Evolutionary conservation across 1,284 basidiomycete genomes (phyloP).

Genomic region (Irpex sp.): DNA sequence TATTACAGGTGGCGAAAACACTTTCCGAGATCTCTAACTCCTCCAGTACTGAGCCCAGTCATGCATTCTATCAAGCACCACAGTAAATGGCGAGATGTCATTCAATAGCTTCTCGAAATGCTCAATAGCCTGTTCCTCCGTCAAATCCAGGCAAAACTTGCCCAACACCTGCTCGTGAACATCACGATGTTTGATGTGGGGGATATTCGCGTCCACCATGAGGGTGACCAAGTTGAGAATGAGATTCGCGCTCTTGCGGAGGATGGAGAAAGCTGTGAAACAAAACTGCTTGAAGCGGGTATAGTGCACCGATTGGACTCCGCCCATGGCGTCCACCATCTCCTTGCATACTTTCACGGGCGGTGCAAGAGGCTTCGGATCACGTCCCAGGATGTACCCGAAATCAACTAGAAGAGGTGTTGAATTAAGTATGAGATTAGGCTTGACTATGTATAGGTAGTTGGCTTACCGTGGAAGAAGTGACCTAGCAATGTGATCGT

Average conservation of each 20-base stretch:
- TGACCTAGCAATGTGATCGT: slow-evolving; percentile 45
- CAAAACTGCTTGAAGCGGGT: slow-evolving; percentile 94
- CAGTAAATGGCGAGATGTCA: slow-evolving; percentile 93
- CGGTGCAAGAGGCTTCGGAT: slow-evolving; percentile 97
- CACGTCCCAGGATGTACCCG: slow-evolving; percentile 96
- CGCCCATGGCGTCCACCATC: slow-evolving; percentile 99
- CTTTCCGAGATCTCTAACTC: slow-evolving; percentile 35
- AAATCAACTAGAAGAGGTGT: slow-evolving; percentile 80
- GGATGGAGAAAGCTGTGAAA: slow-evolving; percentile 93
- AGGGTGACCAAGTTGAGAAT: slow-evolving; percentile 95
- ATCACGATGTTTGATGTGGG: slow-evolving; percentile 93
- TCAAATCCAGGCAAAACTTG: slow-evolving; percentile 92
- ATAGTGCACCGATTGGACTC: slow-evolving; percentile 89
- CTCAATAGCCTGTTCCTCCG: slow-evolving; percentile 96
- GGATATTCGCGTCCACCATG: slow-evolving; percentile 98
- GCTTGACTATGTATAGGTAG: neutral
- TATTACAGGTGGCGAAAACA: neutral
- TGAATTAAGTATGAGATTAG: neutral
- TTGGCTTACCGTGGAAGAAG: slow-evolving; percentile 75
- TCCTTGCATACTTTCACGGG: slow-evolving; percentile 99
- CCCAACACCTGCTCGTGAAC: slow-evolving; percentile 89
- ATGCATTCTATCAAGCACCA: slow-evolving; percentile 90
- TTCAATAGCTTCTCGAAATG: slow-evolving; percentile 93
- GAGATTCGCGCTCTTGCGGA: slow-evolving; percentile 97
- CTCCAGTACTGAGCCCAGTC: slow-evolving; percentile 84